phyloP scores from a whole-genome alignment of 257 asterid species.

The Penstemon newberryi region DNA sequence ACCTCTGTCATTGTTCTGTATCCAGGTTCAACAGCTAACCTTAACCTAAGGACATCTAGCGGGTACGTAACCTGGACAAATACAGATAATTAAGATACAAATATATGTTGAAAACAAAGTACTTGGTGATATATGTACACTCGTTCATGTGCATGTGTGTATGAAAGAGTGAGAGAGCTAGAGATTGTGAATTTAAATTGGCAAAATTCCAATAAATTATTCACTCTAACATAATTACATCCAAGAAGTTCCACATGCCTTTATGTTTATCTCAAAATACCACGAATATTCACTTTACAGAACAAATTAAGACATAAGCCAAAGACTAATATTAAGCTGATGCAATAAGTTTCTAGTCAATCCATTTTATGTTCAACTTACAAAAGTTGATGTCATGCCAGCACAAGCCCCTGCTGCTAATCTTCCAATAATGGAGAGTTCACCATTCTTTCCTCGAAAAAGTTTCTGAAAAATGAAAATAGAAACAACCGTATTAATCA shows the following conservation, averaged over 20 bases:
- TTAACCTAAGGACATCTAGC: slow-evolving; percentile 80
- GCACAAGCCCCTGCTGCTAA: slow-evolving; percentile 99
- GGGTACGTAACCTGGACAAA: slow-evolving; percentile 83
- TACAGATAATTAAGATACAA: slow-evolving; percentile 26
- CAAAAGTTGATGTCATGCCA: slow-evolving; percentile 99
- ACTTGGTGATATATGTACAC: background rate
- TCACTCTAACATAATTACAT: too few species aligned
- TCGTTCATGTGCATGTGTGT: background rate
- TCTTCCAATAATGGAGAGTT: slow-evolving; percentile 87
- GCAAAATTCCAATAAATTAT: too few species aligned
- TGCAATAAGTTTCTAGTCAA: background rate
- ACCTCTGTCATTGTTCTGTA: slow-evolving; percentile 86
- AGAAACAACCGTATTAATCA: slow-evolving; percentile 20
- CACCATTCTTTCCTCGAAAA: slow-evolving; percentile 68
- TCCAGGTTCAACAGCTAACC: slow-evolving; percentile 94
- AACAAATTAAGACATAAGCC: slow-evolving; percentile 10
- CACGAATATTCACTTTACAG: slow-evolving; percentile 1
- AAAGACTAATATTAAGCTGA: background rate
- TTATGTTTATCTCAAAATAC: background rate
- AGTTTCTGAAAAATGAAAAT: slow-evolving; percentile 56
- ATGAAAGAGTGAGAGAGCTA: background rate
- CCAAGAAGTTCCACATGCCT: background rate
- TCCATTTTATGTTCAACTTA: slow-evolving; percentile 53
- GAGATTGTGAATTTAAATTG: too few species aligned
- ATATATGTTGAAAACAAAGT: slow-evolving; percentile 15